These are phyloP conservation scores for Candolleomyces efflorescens DNA, from an alignment of 768 basidiomycete genomes.

Conservation along the genomic window DNA sequence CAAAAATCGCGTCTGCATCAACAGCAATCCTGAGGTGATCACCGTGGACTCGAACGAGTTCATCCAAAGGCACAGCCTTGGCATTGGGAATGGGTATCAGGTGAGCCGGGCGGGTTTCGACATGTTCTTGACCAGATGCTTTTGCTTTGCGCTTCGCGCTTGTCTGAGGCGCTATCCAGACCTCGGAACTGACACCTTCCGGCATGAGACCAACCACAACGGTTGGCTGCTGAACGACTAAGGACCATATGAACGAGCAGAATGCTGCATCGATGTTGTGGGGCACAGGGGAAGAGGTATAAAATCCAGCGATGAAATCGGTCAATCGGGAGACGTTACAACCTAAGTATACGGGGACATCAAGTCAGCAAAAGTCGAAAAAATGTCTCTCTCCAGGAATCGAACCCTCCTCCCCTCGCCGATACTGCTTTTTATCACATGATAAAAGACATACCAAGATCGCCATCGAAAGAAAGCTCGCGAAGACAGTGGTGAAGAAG, in stretches of 20 bases:
- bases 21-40: conserved; percentile 68
- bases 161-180: conserved; percentile 74
- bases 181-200: conserved; percentile 53
- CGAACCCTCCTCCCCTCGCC: conserved; percentile 8
- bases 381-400: neutral
- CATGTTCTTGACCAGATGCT: conserved; percentile 46
- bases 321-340: conserved; percentile 68
- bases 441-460: conserved; percentile 64
- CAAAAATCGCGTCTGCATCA: conserved; percentile 69
- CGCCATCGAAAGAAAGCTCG: conserved; percentile 87
- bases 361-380: conserved; percentile 12
- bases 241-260: conserved; percentile 77
- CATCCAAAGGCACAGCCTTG: conserved; percentile 47
- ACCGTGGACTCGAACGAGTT: conserved; percentile 55
- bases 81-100: conserved; percentile 56
- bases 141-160: conserved; percentile 65
- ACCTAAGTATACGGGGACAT: conserved; percentile 38
- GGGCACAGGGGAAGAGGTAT: conserved; percentile 36
- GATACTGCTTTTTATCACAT: conserved; percentile 21
- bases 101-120: conserved; percentile 38
- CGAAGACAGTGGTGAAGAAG: conserved; percentile 80
- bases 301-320: conserved; percentile 68
- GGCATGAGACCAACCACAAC: conserved; percentile 74
- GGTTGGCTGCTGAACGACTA: conserved; percentile 70
- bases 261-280: conserved; percentile 75